Evolutionary conservation across 1,284 basidiomycete genomes (phyloP), one percentile per base, ranked within the genome.

Genomic region (Bjerkandera adusta): DNA sequence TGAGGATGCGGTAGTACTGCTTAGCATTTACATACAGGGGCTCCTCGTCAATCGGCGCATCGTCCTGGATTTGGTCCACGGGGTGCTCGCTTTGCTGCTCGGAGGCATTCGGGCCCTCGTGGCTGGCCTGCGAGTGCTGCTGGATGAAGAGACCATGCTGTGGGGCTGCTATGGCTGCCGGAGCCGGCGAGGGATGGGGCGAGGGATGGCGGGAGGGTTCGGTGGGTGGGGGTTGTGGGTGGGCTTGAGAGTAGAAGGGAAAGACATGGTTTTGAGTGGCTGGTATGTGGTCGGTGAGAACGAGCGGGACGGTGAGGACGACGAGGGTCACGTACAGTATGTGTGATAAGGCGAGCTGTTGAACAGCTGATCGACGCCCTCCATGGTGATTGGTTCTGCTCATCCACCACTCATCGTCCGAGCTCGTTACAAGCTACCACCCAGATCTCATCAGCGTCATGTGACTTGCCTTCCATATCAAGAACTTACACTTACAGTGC

Each of bases 11-110:
- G 60, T 94, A 92, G 66, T 97, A 97, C 69, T 97, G 94, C 66
- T 97, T 97, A 41, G 94, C 94, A 61, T 97, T 97, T 53, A 97
- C 95, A 69, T 95, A 96, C 55, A 97, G 81, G 22, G 94, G 94
- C 64, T 97, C 93, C 58, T 97, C 92, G 69, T 96, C 93, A 59
- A 90, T 72, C 48, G 69, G 66, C 18, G 60, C 37, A 46, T 66
- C 64, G 49, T 66, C 62, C 38, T 64, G 60, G 40, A 64, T 64
- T 52, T 66, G 64, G 47, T 66, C 64, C 50, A 64, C 59, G 36
- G 60, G 51, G 7, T 51, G 56, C 7, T 64, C 62, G 5, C 53
- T 57, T 35, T 57, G 58, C 29, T 53, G 57, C 13, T 58, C 55
- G 24, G n/a, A n/a, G n/a, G n/a, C n/a, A n/a, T n/a, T n/a, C n/a